Evolutionary conservation across 257 asterid species (phyloP), one percentile per base, ranked within the genome.

Genomic region (Striga asiatica): DNA sequence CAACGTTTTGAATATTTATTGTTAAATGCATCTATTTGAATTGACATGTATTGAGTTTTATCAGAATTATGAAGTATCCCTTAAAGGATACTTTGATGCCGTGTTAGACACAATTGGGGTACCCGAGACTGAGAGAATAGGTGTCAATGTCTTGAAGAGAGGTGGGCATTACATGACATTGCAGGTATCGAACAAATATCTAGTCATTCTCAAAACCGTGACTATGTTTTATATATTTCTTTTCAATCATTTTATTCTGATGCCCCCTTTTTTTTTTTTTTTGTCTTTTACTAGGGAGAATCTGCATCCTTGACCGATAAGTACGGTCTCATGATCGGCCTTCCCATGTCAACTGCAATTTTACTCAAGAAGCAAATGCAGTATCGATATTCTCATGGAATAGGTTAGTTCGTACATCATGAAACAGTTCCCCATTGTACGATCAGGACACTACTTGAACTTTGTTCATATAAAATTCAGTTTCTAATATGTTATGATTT

Each of bases 161-260:
- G 95, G 97, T 34, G 99, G 99, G 24, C 85, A 84, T 63, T 92
- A 92, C 76, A 88, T 92, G 99, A 92, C 97, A 20, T 55, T 92
- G 78, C 97, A 89, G 97, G 97, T 85, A 71, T 38, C n/a, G n/a
- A 48, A 16, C 8, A 16, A 6, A 13, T 43, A 34, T 43, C 31
- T 11, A 51, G 6, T 19, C 48, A 37, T 48, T 19, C 49, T 22
- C 11, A 8, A 55, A 46, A 54, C 4, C 39, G 3, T 20, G 23
- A 10, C 20, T 19, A 6, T 46, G 39, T 27, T 54, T n/a, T 41
- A 23, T 12, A 47, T 47, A 47, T 50, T 23, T 35, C 34, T 34
- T 8, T 8, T 8, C n/a, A 6, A 9, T 35, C n/a, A 10, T 35
- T 35, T 35, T 11, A 37, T 37, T 37, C 35, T 29, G 14, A 22